phyloP scores from a whole-genome alignment of 116 monocot genomes.

The Posidonia oceanica region DNA sequence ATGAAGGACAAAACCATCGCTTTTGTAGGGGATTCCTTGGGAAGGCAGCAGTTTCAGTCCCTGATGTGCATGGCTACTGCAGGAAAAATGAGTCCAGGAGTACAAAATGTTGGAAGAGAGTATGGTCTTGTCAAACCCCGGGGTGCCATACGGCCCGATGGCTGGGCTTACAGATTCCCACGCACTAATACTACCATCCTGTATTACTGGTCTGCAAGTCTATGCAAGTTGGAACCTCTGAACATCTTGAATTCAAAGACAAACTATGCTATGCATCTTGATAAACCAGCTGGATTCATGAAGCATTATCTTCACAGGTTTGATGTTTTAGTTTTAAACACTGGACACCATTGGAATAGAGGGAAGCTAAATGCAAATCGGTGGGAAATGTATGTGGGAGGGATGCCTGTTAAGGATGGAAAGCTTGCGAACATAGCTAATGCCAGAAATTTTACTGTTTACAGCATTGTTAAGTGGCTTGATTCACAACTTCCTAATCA shows the following conservation, averaged over 20 bases:
- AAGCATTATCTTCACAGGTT: slow-evolving; percentile 32
- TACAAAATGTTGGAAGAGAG: slow-evolving; percentile 44
- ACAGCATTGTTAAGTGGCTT: slow-evolving; percentile 53
- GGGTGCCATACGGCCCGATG: slow-evolving; percentile 53
- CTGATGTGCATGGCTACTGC: slow-evolving; percentile 63
- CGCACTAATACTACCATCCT: slow-evolving; percentile 57
- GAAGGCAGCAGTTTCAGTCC: slow-evolving; percentile 76
- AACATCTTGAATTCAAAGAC: slow-evolving; percentile 21
- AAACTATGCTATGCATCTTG: slow-evolving; percentile 62
- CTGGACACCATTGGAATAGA: slow-evolving; percentile 81
- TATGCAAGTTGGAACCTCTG: slow-evolving; percentile 56
- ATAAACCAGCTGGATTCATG: slow-evolving; percentile 47
- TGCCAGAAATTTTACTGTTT: slow-evolving; percentile 46
- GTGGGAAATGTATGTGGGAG: slow-evolving; percentile 58
- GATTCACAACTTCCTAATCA: slow-evolving; percentile 29
- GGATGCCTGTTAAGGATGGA: slow-evolving; percentile 20
- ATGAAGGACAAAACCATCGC: slow-evolving; percentile 59
- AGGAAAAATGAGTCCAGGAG: slow-evolving; percentile 32
- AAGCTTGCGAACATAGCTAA: slow-evolving; percentile 21
- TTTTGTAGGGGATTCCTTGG: slow-evolving; percentile 72
- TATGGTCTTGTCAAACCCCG: slow-evolving; percentile 43
- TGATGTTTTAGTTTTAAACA: slow-evolving; percentile 65
- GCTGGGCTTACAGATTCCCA: slow-evolving; percentile 64
- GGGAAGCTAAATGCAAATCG: slow-evolving; percentile 56
- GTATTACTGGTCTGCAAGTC: slow-evolving; percentile 67